Evolutionary conservation across 345 rosid genomes (phyloP).

Genomic region (Mangifera indica): DNA sequence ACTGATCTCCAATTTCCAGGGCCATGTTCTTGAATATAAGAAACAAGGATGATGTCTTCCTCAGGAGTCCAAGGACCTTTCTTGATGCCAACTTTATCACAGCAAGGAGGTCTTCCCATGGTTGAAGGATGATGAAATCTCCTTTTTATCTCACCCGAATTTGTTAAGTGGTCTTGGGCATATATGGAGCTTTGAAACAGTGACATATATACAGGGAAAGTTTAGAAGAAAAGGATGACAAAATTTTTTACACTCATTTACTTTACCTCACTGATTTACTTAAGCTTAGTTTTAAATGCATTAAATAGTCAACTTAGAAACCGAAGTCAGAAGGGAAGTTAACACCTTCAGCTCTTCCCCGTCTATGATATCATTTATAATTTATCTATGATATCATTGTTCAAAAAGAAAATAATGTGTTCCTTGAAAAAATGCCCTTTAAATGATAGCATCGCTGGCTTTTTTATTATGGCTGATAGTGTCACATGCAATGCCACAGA

Average conservation of each 20-base stretch:
- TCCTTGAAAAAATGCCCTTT: no score
- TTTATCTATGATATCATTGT: no score
- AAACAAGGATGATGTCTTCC: constrained; percentile 87
- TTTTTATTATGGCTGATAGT: no score
- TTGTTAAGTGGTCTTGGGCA: constrained; percentile 9
- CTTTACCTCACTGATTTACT: constrained; percentile 27
- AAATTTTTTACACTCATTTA: not conserved
- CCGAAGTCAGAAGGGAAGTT: constrained; percentile 25
- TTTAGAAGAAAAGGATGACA: constrained; percentile 33
- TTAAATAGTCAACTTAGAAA: constrained; percentile 26
- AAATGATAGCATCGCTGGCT: no score
- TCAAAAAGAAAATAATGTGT: no score
- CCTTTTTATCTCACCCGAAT: constrained; percentile 11
- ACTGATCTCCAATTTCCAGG: constrained; percentile 99
- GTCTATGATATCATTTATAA: no score
- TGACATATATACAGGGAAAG: constrained; percentile 31
- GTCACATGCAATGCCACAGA: no score
- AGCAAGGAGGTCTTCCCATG: constrained; percentile 97
- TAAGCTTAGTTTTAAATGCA: constrained; percentile 1
- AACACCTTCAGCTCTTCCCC: not conserved
- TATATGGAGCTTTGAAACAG: constrained; percentile 33
- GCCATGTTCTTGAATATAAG: constrained; percentile 94
- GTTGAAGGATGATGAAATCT: not conserved
- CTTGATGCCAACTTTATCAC: constrained; percentile 85
- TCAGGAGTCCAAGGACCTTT: constrained; percentile 99